Percentiles rank a stretch among this genome's conserved stretches.
Evolutionary conservation across 352 stramenopile species (phyloP).

Genomic region (Peronospora belbahrii): DNA sequence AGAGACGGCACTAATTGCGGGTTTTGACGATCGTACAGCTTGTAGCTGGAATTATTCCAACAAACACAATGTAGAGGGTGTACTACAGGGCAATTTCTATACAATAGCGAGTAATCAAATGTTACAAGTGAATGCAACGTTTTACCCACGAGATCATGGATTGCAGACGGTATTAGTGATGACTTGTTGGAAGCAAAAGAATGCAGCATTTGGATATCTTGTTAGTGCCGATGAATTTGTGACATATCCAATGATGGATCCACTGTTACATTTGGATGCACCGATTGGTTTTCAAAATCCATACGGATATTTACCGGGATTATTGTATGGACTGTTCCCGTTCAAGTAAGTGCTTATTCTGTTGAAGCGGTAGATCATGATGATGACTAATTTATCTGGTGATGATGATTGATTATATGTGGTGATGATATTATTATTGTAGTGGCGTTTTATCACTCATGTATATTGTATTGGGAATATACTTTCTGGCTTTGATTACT

Average conservation of each 20-base stretch:
- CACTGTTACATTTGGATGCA: conserved; percentile 55
- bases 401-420: too few relatives aligned
- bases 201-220: conserved; percentile 64
- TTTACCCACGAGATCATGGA: conserved; percentile 40
- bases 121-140: conserved; percentile 39
- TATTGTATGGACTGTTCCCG: conserved; percentile 74
- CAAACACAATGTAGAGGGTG: conserved; percentile 28
- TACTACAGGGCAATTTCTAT: conserved; percentile 58
- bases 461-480: conserved; percentile 62
- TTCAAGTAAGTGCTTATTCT: conserved; percentile 67
- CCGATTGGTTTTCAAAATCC: conserved; percentile 67
- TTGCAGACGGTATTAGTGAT: conserved; percentile 65
- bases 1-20: conserved; percentile 23
- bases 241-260: conserved; percentile 68
- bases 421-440: too few relatives aligned
- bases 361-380: not conserved
- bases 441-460: conserved; percentile 64
- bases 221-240: conserved; percentile 62
- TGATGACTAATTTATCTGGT: conserved; percentile 5
- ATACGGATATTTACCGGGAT: conserved; percentile 73
- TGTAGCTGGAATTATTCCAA: conserved; percentile 64
- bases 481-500: conserved; percentile 62
- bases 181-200: conserved; percentile 81
- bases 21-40: conserved; percentile 45
- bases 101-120: conserved; percentile 27